Conservation (phyloP, 2,329 filamentous ascomycete species). For the Knufia fluminis region DNA sequence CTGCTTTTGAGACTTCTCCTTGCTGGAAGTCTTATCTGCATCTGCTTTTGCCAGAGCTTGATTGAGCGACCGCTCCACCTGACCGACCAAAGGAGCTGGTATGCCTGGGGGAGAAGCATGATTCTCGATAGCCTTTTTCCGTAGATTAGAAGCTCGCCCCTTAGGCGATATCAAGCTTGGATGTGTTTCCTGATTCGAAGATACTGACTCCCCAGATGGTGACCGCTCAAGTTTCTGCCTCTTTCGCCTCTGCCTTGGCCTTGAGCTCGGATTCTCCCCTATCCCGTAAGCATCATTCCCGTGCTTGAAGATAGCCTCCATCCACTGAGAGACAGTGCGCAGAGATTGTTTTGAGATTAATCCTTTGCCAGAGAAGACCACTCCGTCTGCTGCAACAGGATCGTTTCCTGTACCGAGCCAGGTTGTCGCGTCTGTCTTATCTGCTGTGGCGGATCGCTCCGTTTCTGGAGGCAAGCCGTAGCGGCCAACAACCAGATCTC, state of each 20-base stretch:
- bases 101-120: slow-evolving; percentile 30
- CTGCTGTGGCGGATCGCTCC: slow-evolving; percentile 16
- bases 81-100: slow-evolving; percentile 34
- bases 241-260: slow-evolving; percentile 39
- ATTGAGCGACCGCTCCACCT: slow-evolving; percentile 20
- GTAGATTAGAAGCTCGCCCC: slow-evolving; percentile 11
- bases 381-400: slow-evolving; percentile 65
- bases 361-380: slow-evolving; percentile 75
- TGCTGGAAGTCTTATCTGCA: neutral
- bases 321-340: slow-evolving; percentile 69
- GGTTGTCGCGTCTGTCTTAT: slow-evolving; percentile 28
- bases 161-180: slow-evolving; percentile 9
- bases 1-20: slow-evolving; percentile 15
- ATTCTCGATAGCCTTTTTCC: slow-evolving; percentile 18
- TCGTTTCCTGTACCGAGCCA: slow-evolving; percentile 70
- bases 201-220: neutral
- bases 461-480: slow-evolving; percentile 55
- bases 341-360: slow-evolving; percentile 62
- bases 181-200: slow-evolving; percentile 6
- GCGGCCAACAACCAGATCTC: slow-evolving; percentile 78
- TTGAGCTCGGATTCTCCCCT: slow-evolving; percentile 63
- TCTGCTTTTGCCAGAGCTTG: slow-evolving; percentile 16
- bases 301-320: slow-evolving; percentile 77
- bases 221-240: slow-evolving; percentile 10
- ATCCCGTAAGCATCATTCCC: slow-evolving; percentile 80